These are phyloP conservation scores for Microbotryomycetes sp. DNA, from an alignment of 1,284 basidiomycete species.

Conservation along the genomic window DNA sequence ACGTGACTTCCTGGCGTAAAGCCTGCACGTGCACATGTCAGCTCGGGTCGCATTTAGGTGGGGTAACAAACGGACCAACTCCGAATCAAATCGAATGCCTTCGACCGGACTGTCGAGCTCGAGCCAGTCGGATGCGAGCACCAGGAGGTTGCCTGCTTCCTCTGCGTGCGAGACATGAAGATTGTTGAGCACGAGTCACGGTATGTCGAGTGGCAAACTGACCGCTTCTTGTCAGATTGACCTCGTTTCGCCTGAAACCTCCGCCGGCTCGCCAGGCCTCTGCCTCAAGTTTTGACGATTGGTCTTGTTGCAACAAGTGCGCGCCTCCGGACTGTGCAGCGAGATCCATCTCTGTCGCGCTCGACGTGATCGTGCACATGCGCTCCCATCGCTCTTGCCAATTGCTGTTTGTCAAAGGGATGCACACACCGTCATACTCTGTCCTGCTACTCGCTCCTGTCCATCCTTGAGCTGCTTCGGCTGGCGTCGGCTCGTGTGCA, in stretches of 20 bases:
- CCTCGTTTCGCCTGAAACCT: conserved; percentile 71
- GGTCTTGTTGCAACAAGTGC: conserved; percentile 47
- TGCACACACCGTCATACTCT: conserved; percentile 54
- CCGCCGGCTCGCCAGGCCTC: conserved; percentile 83
- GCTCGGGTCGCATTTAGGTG: background rate
- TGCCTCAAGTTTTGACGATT: conserved; percentile 50
- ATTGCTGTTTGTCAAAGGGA: conserved; percentile 77
- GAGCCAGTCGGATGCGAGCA: conserved; percentile 83
- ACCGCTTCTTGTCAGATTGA: conserved; percentile 80
- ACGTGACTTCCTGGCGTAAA: conserved; percentile 83
- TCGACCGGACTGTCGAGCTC: conserved; percentile 89
- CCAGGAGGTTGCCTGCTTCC: conserved; percentile 71
- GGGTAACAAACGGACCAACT: conserved; percentile 58
- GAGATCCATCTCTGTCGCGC: conserved; percentile 20
- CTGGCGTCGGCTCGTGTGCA: conserved; percentile 19
- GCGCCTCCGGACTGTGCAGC: conserved; percentile 4
- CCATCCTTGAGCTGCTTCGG: conserved; percentile 29
- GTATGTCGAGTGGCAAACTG: conserved; percentile 41
- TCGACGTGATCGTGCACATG: conserved; percentile 55
- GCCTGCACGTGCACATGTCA: conserved; percentile 51
- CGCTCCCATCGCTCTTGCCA: conserved; percentile 85
- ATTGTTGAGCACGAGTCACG: background rate
- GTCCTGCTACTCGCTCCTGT: conserved; percentile 18
- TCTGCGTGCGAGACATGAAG: conserved; percentile 47
- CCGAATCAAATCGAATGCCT: conserved; percentile 91